Conservation (phyloP, 179 eudicot species). For the Heliamphora pulchella region DNA sequence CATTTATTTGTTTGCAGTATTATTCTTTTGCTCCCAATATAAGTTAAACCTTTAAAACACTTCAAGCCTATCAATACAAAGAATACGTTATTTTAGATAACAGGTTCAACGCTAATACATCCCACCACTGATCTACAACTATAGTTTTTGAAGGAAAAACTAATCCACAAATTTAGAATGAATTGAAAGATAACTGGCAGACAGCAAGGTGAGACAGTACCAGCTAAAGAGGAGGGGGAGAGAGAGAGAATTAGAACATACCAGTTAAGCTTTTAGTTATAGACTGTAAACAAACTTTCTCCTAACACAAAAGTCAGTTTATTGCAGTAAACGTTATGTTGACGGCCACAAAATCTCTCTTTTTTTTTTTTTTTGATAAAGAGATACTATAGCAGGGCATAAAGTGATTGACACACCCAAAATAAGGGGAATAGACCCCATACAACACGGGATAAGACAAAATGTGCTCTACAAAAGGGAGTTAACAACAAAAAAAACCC, state of each 20-base stretch:
- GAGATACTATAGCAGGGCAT: no score
- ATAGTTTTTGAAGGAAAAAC: neutral
- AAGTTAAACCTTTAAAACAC: neutral
- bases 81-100: neutral
- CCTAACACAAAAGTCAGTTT: neutral
- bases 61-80: neutral
- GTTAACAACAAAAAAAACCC: no score
- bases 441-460: no score
- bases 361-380: neutral
- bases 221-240: neutral
- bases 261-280: neutral
- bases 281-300: neutral
- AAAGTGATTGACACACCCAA: no score
- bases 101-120: neutral
- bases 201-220: neutral
- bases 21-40: neutral
- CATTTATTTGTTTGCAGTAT: neutral
- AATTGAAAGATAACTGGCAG: neutral
- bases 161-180: neutral
- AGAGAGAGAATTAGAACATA: neutral
- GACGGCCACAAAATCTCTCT: neutral
- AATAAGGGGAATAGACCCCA: no score
- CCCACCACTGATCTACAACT: constrained; percentile 4
- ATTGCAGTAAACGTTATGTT: neutral
- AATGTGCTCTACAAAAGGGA: no score